Conservation (phyloP, 2,329 filamentous ascomycete species). For the Neoascochyta sp. region DNA sequence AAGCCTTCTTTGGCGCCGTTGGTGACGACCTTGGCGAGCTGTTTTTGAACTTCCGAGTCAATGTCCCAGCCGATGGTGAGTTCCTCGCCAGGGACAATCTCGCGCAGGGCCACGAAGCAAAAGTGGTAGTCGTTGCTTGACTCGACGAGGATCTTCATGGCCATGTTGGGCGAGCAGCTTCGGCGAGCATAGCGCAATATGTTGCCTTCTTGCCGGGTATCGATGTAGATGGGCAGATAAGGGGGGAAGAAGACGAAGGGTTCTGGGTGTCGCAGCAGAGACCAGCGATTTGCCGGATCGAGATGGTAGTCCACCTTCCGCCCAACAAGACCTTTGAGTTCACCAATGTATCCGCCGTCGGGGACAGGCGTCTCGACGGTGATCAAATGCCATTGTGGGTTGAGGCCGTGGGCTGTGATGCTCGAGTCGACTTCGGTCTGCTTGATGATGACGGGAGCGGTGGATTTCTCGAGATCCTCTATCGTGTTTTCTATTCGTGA, state of each 20-base stretch:
- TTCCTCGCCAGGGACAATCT: conserved; percentile 71
- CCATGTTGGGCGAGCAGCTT: conserved; percentile 88
- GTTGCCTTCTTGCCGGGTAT: conserved; percentile 83
- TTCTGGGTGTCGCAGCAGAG: conserved; percentile 47
- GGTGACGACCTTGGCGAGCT: conserved; percentile 58
- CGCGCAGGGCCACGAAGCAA: conserved; percentile 80
- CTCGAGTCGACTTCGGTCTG: conserved; percentile 51
- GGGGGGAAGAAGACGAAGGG: conserved; percentile 68
- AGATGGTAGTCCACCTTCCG: conserved; percentile 47
- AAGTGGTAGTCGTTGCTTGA: conserved; percentile 72
- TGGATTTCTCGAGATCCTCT: conserved; percentile 50
- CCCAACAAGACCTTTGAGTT: conserved; percentile 63
- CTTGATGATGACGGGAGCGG: conserved; percentile 51
- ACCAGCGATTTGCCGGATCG: conserved; percentile 48
- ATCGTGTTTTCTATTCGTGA: conserved; percentile 55
- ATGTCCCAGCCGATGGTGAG: conserved; percentile 61
- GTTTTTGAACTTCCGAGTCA: conserved; percentile 47
- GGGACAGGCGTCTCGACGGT: conserved; percentile 52
- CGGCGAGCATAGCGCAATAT: conserved; percentile 82
- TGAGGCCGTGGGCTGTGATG: conserved; percentile 51
- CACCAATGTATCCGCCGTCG: conserved; percentile 56
- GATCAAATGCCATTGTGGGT: conserved; percentile 69
- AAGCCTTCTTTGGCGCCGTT: conserved; percentile 60
- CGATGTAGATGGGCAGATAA: conserved; percentile 84
- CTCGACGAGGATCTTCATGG: conserved; percentile 79